Percentiles rank a stretch among this genome's conserved stretches.
Conservation (phyloP, 75 land plant species). For the Gnetum montanum region DNA sequence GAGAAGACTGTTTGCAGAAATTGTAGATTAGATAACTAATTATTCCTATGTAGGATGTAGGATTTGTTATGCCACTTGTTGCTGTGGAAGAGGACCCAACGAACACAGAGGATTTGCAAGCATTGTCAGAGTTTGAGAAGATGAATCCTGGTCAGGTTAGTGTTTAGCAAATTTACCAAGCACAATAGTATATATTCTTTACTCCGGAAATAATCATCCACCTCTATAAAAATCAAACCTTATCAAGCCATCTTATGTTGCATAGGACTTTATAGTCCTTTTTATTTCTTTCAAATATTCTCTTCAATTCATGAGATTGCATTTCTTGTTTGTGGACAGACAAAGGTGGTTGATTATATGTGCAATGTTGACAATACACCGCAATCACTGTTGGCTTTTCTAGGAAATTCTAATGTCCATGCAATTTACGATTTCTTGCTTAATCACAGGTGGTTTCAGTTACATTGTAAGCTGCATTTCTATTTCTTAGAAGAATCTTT, state of each 20-base stretch:
- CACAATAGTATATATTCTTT: too few relatives aligned
- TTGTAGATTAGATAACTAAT: too few relatives aligned
- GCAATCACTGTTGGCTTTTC: constrained; percentile 65
- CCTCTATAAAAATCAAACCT: too few relatives aligned
- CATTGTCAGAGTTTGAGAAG: constrained; percentile 81
- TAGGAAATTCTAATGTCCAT: constrained; percentile 65
- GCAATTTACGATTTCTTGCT: constrained; percentile 74
- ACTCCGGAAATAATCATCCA: too few relatives aligned
- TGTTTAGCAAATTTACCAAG: too few relatives aligned
- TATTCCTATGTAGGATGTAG: constrained; percentile 40
- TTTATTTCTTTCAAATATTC: too few relatives aligned
- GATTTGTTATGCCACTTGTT: constrained; percentile 82
- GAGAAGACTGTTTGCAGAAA: not conserved
- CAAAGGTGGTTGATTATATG: constrained; percentile 41
- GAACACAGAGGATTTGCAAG: constrained; percentile 64
- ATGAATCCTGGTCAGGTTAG: constrained; percentile 78
- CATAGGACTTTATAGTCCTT: too few relatives aligned
- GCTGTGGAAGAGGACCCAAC: constrained; percentile 41
- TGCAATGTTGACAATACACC: constrained; percentile 55
- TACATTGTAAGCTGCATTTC: too few relatives aligned
- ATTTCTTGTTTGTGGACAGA: constrained; percentile 46
- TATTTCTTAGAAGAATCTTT: too few relatives aligned
- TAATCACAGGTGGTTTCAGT: constrained; percentile 70
- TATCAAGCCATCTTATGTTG: too few relatives aligned
- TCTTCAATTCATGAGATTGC: too few relatives aligned